Conservation (phyloP, 1,284 basidiomycete species). For the Ceratobasidium theobromae region DNA sequence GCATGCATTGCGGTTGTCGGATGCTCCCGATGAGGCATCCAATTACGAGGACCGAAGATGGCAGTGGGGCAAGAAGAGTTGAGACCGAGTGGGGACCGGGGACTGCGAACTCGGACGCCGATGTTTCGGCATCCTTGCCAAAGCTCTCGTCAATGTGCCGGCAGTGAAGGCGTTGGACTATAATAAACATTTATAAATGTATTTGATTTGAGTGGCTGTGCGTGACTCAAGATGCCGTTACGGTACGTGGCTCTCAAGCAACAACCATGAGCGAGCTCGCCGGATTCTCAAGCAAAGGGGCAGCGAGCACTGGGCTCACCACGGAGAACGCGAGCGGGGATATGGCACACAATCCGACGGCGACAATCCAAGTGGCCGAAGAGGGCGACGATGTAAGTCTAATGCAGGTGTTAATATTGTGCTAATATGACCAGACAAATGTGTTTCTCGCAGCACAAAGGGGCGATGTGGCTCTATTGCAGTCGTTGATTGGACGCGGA, state of each 20-base stretch:
- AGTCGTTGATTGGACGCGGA: conserved; percentile 71
- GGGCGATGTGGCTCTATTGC: conserved; percentile 73
- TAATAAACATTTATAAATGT: no score
- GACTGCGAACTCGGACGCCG: no score
- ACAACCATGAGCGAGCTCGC: conserved; percentile 29
- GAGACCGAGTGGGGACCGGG: no score
- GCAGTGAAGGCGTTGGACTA: no score
- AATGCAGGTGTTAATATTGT: not conserved
- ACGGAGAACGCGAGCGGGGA: conserved; percentile 14
- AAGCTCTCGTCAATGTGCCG: no score
- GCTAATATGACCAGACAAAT: conserved; percentile 44
- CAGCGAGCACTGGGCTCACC: conserved; percentile 2
- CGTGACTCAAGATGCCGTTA: conserved; percentile 3
- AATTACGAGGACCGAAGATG: no score
- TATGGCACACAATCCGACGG: conserved; percentile 18
- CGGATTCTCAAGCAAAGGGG: conserved; percentile 13
- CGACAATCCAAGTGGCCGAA: conserved; percentile 26
- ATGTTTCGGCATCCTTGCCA: no score
- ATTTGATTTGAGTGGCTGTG: not conserved
- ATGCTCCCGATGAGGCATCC: no score
- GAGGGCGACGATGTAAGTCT: conserved; percentile 18
- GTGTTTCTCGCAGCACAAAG: conserved; percentile 87
- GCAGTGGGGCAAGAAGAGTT: no score
- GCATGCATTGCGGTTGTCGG: no score
- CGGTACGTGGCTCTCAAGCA: conserved; percentile 4